Base-by-base conservation (phyloP, 2,329 filamentous ascomycete species). In the Aaosphaeria arxii region DNA sequence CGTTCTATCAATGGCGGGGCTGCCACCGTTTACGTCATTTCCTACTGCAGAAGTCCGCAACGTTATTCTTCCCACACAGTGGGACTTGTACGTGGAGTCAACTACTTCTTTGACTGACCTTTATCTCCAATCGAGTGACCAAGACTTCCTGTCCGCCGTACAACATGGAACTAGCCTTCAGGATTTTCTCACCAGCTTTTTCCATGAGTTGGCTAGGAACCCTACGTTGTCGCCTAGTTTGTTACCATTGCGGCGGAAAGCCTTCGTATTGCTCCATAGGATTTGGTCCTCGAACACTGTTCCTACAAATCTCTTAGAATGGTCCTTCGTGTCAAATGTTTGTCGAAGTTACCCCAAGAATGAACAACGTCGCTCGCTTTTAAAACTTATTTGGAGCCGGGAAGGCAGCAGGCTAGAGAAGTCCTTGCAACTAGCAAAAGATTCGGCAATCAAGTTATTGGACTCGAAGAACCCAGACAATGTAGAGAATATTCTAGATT, bases 11-110 rank as follows among this genome's bases (percentile, higher is more conserved):
- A 24, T 24, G 17, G 17, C 17, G 17, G 17, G 17, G 46, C 73
- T 91, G 43, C 90, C 90, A 39, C 79, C 85, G 32, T 79, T 96
- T 70, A 90, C 87, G 48, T 82, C 87, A 17, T 91, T 94, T 59
- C 92, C 91, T 13, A 80, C 85, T 52, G 74, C 81, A 32, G 74
- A 76, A 47, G 84, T 90, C 74, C 84, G 84, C 62, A 79, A 81
- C 56, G 80, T 80, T 56, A 80, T 96, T 50, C 76, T 79, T 36
- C 72, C 83, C 4, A 72, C 78, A 44, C 89, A 96, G 71, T 96
- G 91, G 91, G 78, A 86, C 55, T 77, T 81, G 31, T 90, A 87
- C 65, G 74, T 95, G 42, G 81, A 87, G 53, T 85, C 89, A 33
- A 96, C 90, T 90, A 73, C 84, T 13, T 74, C 82, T 7, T 77